Conservation (phyloP, 345 rosid species). For the Populus ilicifolia region DNA sequence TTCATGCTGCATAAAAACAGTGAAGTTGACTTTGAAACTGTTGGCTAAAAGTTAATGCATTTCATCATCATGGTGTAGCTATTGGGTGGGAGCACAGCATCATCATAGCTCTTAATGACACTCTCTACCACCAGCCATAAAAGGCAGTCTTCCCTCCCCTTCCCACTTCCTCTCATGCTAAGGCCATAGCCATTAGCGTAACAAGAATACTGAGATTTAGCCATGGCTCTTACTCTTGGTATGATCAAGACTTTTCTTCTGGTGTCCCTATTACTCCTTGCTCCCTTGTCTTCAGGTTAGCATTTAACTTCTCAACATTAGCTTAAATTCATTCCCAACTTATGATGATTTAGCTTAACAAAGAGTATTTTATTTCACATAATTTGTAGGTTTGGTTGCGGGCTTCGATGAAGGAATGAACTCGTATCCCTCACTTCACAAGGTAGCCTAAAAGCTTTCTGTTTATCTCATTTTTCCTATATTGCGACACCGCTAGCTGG, state of each 20-base stretch:
- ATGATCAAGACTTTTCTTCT: conserved; percentile 46
- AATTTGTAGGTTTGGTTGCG: conserved; percentile 25
- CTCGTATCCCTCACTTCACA: conserved; percentile 22
- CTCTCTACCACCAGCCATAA: conserved; percentile 21
- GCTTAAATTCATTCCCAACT: background rate
- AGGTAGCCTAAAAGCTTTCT: conserved; percentile 12
- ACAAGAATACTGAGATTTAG: background rate
- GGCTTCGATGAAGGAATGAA: conserved; percentile 35
- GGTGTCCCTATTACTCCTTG: conserved; percentile 30
- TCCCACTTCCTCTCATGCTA: conserved; percentile 10
- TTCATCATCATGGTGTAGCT: conserved; percentile 41
- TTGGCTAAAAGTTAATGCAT: conserved; percentile 29
- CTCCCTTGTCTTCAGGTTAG: conserved; percentile 36
- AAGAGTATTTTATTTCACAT: background rate
- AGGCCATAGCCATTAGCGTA: background rate
- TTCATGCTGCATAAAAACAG: background rate
- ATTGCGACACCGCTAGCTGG: background rate
- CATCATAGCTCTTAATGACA: conserved; percentile 17
- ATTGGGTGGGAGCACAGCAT: conserved; percentile 42
- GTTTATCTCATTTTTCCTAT: background rate
- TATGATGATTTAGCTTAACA: background rate
- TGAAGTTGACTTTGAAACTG: conserved; percentile 42
- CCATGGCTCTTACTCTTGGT: conserved; percentile 39
- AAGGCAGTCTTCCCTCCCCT: conserved; percentile 19
- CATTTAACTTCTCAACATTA: background rate